These are phyloP conservation scores for Bipolaris victoriae DNA, from an alignment of 2,329 filamentous ascomycete species.

Conservation along the genomic window DNA sequence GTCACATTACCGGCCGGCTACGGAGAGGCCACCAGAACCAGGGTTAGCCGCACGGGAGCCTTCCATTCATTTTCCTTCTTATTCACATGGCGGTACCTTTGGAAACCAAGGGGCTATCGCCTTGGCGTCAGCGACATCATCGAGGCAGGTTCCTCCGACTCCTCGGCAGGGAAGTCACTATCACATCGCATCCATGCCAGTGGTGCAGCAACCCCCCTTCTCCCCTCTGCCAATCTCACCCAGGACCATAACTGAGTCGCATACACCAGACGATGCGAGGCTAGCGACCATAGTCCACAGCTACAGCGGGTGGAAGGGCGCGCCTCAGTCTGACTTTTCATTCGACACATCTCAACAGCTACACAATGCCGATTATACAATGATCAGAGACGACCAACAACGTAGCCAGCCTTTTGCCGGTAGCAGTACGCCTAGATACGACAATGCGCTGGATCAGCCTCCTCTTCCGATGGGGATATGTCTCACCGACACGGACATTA, in stretches of 20 bases:
- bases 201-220: constrained; percentile 6
- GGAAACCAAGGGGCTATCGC: constrained; percentile 2
- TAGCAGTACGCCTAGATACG: neutral
- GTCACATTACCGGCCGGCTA: neutral
- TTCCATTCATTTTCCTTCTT: neutral
- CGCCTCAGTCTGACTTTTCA: neutral
- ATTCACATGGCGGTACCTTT: constrained; percentile 1
- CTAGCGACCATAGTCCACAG: neutral
- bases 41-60: constrained; percentile 2
- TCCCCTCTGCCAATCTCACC: constrained; percentile 12
- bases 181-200: constrained; percentile 7
- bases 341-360: neutral
- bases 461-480: constrained; percentile 7
- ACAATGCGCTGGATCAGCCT: constrained; percentile 7
- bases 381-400: constrained; percentile 1
- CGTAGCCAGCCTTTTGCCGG: neutral
- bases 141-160: neutral
- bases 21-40: neutral
- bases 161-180: constrained; percentile 1
- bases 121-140: constrained; percentile 1
- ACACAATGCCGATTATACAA: neutral
- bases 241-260: constrained; percentile 1
- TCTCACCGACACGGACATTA: constrained; percentile 12
- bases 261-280: constrained; percentile 1
- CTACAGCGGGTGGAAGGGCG: constrained; percentile 11